These are phyloP conservation scores for Pisolithus albus DNA, from an alignment of 768 basidiomycete species.

Conservation along the genomic window DNA sequence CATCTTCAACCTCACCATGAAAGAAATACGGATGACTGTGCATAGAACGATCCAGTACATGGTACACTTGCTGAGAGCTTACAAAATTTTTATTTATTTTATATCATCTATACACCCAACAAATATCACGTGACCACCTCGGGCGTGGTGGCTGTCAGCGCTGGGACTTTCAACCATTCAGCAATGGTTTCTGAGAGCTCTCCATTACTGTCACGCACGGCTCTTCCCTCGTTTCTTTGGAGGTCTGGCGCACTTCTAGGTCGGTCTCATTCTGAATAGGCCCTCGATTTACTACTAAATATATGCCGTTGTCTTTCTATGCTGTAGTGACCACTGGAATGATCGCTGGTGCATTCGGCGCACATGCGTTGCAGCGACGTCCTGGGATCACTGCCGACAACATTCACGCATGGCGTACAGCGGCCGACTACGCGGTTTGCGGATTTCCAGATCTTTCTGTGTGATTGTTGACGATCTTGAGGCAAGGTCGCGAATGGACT, in stretches of 20 bases:
- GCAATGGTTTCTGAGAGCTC: conserved; percentile 8
- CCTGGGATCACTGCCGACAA: conserved; percentile 43
- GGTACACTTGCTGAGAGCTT: too few relatives aligned
- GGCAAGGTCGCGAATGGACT: conserved; percentile 63
- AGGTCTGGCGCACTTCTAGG: conserved; percentile 38
- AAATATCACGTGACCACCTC: too few relatives aligned
- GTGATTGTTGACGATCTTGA: conserved; percentile 5
- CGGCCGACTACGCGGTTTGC: conserved; percentile 56
- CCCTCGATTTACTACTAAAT: background rate
- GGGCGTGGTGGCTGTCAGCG: background rate
- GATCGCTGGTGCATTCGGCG: conserved; percentile 60
- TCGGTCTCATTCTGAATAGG: conserved; percentile 14
- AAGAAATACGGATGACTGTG: too few relatives aligned
- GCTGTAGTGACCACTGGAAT: conserved; percentile 41
- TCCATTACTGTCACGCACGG: conserved; percentile 20
- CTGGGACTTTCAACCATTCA: too few relatives aligned
- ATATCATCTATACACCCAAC: too few relatives aligned
- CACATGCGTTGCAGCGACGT: conserved; percentile 50
- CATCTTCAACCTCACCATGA: too few relatives aligned
- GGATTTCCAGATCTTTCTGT: background rate
- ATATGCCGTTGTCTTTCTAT: background rate
- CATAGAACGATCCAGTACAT: too few relatives aligned
- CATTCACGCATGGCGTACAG: conserved; percentile 56
- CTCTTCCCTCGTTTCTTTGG: conserved; percentile 29
- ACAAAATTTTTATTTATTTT: too few relatives aligned